Base-by-base conservation (phyloP, 345 rosid genomes). In the Populus euphratica region DNA sequence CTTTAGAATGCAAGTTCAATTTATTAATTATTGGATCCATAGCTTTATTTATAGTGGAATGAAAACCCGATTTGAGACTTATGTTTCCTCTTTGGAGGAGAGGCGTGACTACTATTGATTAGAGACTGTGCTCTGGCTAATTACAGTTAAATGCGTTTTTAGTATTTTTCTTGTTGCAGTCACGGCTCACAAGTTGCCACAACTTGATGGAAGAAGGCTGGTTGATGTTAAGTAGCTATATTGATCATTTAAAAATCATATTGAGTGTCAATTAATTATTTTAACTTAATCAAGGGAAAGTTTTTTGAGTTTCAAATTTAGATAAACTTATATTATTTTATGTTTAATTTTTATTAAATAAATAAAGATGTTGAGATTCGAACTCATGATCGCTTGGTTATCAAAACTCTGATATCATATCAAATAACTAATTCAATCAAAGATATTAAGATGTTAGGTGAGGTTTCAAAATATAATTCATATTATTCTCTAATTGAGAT, bases 301-400 rank as follows among this genome's bases (percentile, higher is more conserved):
- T 25, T 25, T 25, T 25, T 25, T 27, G 1, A 27, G 29, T 1
- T 27, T 27, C 1, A 27, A 27, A 27, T 27, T 27, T 27, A 27
- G 29, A 27, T 27, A 27, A 27, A 27, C 1, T 27, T 27, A 27
- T 27, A 27, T 27, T 27, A 27, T 27, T 27, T 31, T 3, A 33
- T 33, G 0, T 33, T 33, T 33, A 33, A 33, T 33, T 33, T 33
- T 33, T 33, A 33, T 33, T 5, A 33, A 4, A 33, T 33, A 33
- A 4, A 33, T 33, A 4, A 0, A 0, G 0, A 33, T 33, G 5
- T 0, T 33, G 0, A 4, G 35, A 33, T 33, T 3, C 5, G 0
- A 33, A 33, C 5, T 33, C 0, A 33, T 33, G 0, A 33, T 5
- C 0, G 0, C 0, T 4, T 33, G 35, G 35, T 4, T 0, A 33